Conservation (phyloP, 2,329 filamentous ascomycete genomes). For the Arthrobotrys pseudoclavata region DNA sequence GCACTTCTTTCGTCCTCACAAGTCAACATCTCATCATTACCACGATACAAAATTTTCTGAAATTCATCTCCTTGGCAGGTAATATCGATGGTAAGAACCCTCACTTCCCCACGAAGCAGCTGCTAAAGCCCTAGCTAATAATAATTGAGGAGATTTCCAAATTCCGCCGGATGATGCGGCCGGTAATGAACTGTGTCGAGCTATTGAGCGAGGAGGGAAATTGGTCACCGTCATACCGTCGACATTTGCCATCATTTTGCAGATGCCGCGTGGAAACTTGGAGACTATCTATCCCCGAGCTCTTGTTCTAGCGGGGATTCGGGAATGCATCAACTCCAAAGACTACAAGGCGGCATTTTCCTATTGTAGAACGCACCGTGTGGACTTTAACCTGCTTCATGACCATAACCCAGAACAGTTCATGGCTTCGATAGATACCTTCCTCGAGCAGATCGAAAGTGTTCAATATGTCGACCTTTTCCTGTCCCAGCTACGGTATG, state of each 20-base stretch:
- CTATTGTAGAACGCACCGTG: slow-evolving; percentile 89
- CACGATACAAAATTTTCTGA: slow-evolving; percentile 90
- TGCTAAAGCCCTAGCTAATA: neutral
- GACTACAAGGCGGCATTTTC: slow-evolving; percentile 88
- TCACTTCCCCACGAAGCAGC: neutral
- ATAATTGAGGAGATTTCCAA: slow-evolving; percentile 74
- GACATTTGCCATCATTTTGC: slow-evolving; percentile 85
- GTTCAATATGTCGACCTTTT: slow-evolving; percentile 89
- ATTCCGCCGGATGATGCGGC: slow-evolving; percentile 90
- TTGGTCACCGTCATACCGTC: slow-evolving; percentile 91
- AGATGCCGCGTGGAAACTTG: slow-evolving; percentile 95
- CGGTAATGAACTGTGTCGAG: slow-evolving; percentile 90
- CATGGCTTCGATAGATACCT: slow-evolving; percentile 78
- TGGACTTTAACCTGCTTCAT: slow-evolving; percentile 97
- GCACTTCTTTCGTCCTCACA: slow-evolving; percentile 89
- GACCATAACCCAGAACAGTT: slow-evolving; percentile 93
- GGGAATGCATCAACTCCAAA: slow-evolving; percentile 81
- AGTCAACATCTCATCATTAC: slow-evolving; percentile 88
- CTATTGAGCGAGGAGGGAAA: slow-evolving; percentile 87
- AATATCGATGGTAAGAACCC: slow-evolving; percentile 73
- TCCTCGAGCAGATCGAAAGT: slow-evolving; percentile 86
- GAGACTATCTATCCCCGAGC: slow-evolving; percentile 95
- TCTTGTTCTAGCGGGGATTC: slow-evolving; percentile 90
- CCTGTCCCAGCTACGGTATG: slow-evolving; percentile 72
- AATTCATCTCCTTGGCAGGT: slow-evolving; percentile 84